Conservation (phyloP, 352 stramenopile genomes). For the Pythium brassicae region DNA sequence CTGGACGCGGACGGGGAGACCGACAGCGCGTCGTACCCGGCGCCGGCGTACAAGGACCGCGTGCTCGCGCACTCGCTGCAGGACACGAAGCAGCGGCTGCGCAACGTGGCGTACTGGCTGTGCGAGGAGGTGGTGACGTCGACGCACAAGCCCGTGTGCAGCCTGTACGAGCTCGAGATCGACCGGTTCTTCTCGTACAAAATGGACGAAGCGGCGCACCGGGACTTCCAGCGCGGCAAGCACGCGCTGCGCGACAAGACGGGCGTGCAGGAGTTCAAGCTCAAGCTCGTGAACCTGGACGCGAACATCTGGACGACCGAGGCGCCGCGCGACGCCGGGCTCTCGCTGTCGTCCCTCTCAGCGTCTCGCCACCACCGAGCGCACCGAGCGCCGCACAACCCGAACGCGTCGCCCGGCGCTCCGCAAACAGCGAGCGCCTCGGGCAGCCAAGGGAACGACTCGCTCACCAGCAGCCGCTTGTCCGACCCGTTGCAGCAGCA, state of each 20-base stretch:
- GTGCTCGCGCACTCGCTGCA: constrained; percentile 50
- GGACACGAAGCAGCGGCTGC: constrained; percentile 33
- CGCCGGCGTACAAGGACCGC: constrained; percentile 69
- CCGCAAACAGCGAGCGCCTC: background rate
- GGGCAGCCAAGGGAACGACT: constrained; percentile 6
- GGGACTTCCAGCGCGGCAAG: constrained; percentile 19
- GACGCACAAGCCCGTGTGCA: constrained; percentile 50
- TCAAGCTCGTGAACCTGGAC: constrained; percentile 53
- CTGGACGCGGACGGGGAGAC: constrained; percentile 20
- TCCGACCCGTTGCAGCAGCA: constrained; percentile 10
- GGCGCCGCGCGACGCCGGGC: constrained; percentile 2
- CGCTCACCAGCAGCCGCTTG: constrained; percentile 6
- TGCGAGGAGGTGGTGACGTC: constrained; percentile 44
- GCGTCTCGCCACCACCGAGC: constrained; percentile 3
- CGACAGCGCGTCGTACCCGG: constrained; percentile 8
- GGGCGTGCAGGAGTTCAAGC: constrained; percentile 39
- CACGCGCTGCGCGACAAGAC: constrained; percentile 33
- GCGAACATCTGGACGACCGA: constrained; percentile 47
- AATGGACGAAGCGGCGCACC: constrained; percentile 19
- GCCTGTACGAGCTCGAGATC: constrained; percentile 43
- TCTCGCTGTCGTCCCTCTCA: constrained; percentile 7
- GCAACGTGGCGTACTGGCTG: constrained; percentile 38
- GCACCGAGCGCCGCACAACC: background rate
- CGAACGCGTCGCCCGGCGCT: constrained; percentile 1
- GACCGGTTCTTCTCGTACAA: constrained; percentile 52